phyloP scores from a whole-genome alignment of 306 rosid species.

The Cyamopsis tetragonoloba region DNA sequence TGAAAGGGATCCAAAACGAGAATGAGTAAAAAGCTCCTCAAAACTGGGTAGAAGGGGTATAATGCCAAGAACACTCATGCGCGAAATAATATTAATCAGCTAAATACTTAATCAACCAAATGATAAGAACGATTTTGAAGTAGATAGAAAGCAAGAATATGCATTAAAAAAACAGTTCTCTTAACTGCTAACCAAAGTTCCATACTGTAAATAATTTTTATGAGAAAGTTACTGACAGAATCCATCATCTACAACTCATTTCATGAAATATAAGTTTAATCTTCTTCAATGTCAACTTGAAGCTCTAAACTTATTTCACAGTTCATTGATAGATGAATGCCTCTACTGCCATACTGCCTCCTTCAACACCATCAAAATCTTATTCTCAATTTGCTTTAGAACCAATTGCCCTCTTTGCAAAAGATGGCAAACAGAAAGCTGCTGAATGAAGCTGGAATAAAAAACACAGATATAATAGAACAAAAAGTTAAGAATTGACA shows the following conservation, averaged over 20 bases:
- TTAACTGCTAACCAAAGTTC: background rate
- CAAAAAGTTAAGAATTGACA: background rate
- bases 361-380: constrained; percentile 16
- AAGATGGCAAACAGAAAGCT: constrained; percentile 93
- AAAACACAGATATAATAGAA: background rate
- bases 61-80: too few relatives aligned
- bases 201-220: constrained; percentile 11
- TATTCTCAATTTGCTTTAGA: constrained; percentile 47
- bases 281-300: constrained; percentile 33
- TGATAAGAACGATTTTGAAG: background rate
- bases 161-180: constrained; percentile 21
- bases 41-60: too few relatives aligned
- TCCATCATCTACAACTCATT: constrained; percentile 42
- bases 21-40: too few relatives aligned
- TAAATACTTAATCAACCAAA: background rate
- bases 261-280: constrained; percentile 36
- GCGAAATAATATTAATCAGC: too few relatives aligned
- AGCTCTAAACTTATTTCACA: constrained; percentile 42
- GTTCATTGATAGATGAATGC: constrained; percentile 30
- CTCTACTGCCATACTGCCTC: constrained; percentile 2
- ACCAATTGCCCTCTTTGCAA: constrained; percentile 81
- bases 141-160: background rate
- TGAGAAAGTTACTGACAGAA: constrained; percentile 15
- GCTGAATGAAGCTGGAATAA: constrained; percentile 78
- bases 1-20: too few relatives aligned